Evolutionary conservation across 345 rosid genomes (phyloP), one percentile per base, ranked within the genome.

Genomic region (Odontarrhena argentea): DNA sequence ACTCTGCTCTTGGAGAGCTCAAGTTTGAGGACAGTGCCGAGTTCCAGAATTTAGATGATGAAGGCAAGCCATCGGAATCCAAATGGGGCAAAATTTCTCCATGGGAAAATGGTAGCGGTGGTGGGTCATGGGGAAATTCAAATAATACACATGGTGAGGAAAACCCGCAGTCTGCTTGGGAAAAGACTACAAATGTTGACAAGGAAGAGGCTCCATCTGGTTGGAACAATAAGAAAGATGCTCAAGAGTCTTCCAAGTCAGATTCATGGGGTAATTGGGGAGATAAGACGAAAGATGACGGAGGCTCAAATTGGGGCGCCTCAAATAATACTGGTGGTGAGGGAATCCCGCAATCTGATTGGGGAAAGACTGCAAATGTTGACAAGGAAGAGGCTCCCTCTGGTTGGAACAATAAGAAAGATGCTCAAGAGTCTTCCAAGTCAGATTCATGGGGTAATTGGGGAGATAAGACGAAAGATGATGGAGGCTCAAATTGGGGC

Each of bases 21-120:
- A 50, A 48, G 52, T 91, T 94, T 73, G 99, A 86, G 55, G 97
- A 94, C 24, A 66, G 78, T 51, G 81, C 58, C 12, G 85, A 84
- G 41, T 75, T 79, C 63, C 53, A 78, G 22, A 59, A 68, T 42
- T 51, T 40, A 37, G 41, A 71, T 9, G 83, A 79, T 44, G 53
- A 53, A 37, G 73, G 71, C 60, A 69, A 75, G 70, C 67, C 72
- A 15, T 79, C 75, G 11, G 73, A 55, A 18, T 34, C 74, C 6
- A 64, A 58, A 9, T 87, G 96, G 93, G 91, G 76, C 1, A 71
- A 75, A 9, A 74, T 36, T 44, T 54, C 67, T 24, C 63, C 32
- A 37, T 68, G 58, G 46, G 72, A 59, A 15, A 71, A 72, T 46
- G 79, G 67, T 59, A 42, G 71, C n/a, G 28, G 60, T 36, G 61